Base-by-base conservation (phyloP, 352 stramenopile genomes). In the Globisporangium emineosum region DNA sequence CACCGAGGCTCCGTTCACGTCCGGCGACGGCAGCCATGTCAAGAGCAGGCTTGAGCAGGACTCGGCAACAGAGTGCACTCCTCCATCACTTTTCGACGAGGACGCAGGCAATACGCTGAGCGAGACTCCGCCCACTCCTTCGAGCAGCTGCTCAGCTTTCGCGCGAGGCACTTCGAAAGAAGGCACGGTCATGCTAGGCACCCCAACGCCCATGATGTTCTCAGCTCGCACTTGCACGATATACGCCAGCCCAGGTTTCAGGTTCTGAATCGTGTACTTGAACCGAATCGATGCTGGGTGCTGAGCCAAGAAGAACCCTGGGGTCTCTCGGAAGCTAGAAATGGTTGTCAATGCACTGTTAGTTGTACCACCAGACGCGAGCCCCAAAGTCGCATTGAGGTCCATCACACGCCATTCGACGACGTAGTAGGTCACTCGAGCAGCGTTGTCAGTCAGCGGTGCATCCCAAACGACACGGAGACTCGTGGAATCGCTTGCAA, bases 401-500 rank as follows among this genome's bases (percentile, higher is more conserved):
- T 92, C 79, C 30, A 77, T 63, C 2, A 67, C 30, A 25, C 68
- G 43, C 93, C 93, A 98, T 66, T 97, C 76, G 13, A 99, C 76
- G 0, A 85, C 75, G 65, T 98, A 99, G 43, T 87, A 64, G 15
- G 86, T 89, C 23, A 99, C 65, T 12, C 75, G 66, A 17, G 89
- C 82, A 1, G 91, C 93, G 49, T 97, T 96, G 70, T 91, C 75
- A 0, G 76, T 87, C 17, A 79, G 43, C n/a, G 96, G 95, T 9
- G 75, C 65, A 43, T 87, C 79, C 94, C 94, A 99, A 55, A 85
- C 91, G 6, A 98, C 71, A 0, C 83, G 82, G 35, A 99, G 67
- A 70, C 75, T 89, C 8, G 77, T 80, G 3, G 73, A 61, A 0
- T 67, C 75, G 3, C 77, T 84, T 12, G 92, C 83, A 17, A 97